Evolutionary conservation across 306 rosid species (phyloP), one percentile per base, ranked within the genome.

Genomic region (Medicago arabica): DNA sequence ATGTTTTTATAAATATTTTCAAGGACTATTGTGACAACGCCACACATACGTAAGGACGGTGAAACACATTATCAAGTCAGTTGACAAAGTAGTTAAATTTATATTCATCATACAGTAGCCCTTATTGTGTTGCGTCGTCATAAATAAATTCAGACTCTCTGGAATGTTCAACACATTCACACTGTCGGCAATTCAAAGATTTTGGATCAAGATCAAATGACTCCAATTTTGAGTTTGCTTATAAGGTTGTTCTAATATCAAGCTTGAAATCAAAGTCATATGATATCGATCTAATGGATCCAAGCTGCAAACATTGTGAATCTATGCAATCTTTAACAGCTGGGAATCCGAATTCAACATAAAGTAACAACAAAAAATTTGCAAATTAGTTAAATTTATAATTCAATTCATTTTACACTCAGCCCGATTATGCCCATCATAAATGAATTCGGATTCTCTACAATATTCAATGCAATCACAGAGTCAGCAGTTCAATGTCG

Each of bases 21-120:
- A 34, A 34, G 38, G 7, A 34, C 38, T 34, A 1, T 34, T 34
- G 7, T 34, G 38, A 34, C 38, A 34, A 34, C 38, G 1, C 7
- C 7, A 6, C 38, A 0, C 1, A 0, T 6, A 34, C 38, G 0
- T 34, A 34, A 34, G 7, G 38, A 34, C 38, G 5, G 38, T 34
- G 5, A 34, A 34, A 34, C 7, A 34, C 38, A 34, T 28, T 12
- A 57, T 47, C 62, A 23, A 5, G 31, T 14, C 31, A 31, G 71
- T 12, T 65, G 60, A 28, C 2, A 21, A 50, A 76, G 40, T 11
- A 44, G 43, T 70, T 44, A 54, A 76, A 69, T 7, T 61, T 34
- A 31, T 12, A 43, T 12, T 46, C 77, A 62, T 21, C 55, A 47
- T 6, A 13, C 51, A 46, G 16, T 46, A 12, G 7, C 11, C 9